phyloP scores from a whole-genome alignment of 192 early-diverging fungal genomes.

The Geranomyces michiganensis region DNA sequence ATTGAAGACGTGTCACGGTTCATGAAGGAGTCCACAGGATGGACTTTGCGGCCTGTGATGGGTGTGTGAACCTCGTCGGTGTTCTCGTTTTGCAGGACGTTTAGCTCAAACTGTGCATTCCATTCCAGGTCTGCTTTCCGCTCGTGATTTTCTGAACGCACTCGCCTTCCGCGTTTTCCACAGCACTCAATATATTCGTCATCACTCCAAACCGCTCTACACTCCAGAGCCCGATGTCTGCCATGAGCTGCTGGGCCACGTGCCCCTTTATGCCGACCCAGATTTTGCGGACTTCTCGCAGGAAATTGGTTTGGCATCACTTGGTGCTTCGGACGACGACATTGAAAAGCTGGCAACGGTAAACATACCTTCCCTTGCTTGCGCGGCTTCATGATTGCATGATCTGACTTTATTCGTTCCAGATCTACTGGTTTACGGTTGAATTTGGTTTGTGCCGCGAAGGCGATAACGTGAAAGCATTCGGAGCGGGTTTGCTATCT shows the following conservation, averaged over 20 bases:
- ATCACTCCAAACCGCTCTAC: conserved; percentile 86
- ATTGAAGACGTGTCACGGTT: conserved; percentile 85
- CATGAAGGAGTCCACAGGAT: conserved; percentile 92
- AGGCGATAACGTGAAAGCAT: conserved; percentile 75
- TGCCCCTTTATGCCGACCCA: conserved; percentile 62
- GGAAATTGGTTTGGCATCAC: conserved; percentile 90
- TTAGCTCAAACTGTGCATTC: too few relatives aligned
- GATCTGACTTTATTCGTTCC: background rate
- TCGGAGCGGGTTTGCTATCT: conserved; percentile 89
- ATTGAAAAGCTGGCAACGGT: conserved; percentile 84
- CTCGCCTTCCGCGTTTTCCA: conserved; percentile 98
- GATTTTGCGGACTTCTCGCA: conserved; percentile 86
- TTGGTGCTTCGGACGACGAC: conserved; percentile 91
- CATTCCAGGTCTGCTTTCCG: conserved; percentile 74
- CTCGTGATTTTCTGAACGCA: conserved; percentile 93
- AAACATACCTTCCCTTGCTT: background rate
- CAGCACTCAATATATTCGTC: conserved; percentile 96
- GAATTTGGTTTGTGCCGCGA: conserved; percentile 90
- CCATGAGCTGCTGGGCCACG: conserved; percentile 95
- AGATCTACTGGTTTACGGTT: conserved; percentile 84
- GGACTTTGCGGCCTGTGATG: conserved; percentile 92
- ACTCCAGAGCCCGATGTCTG: conserved; percentile 94
- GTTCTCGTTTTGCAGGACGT: too few relatives aligned
- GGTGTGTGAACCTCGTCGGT: conserved; percentile 29
- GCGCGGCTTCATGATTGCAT: background rate